Base-by-base conservation (phyloP, 345 rosid genomes). In the Citrus inodora region DNA sequence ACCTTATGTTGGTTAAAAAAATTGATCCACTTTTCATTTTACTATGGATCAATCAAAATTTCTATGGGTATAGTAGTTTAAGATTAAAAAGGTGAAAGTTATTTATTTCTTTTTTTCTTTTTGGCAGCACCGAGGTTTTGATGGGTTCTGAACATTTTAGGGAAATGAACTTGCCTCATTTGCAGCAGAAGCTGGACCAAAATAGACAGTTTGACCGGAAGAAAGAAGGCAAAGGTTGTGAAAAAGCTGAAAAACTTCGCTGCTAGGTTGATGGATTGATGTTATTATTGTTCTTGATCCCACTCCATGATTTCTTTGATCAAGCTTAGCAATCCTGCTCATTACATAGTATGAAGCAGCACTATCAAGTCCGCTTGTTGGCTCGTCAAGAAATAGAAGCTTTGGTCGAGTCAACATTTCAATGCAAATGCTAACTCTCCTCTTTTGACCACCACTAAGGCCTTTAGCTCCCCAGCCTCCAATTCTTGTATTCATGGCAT, bases 391-490 rank as follows among this genome's bases (percentile, higher is more conserved):
- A 74, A 90, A 88, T 6, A 90, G 73, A 21, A 88, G 88, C 78
- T 75, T 85, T 1, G 93, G 93, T 5, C 79, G 82, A 16, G 89
- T 84, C 13, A 90, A 51, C 78, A 90, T 82, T 77, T 90, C 93
- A 6, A 82, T 88, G 80, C 91, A 88, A 61, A 89, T 89, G 76
- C 91, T 89, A 30, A 89, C 90, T 80, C 92, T 86, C 78, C 91
- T 85, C 82, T 85, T 86, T 68, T 89, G 91, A 17, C 93, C 93
- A 16, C 88, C 87, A 59, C 93, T 90, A 2, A 90, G 79, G 30
- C 90, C 93, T 79, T 89, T 87, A 14, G 22, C 35, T 4, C 82
- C 81, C 85, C 87, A 87, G 9, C 91, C 85, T 4, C 90, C 91
- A 0, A 90, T 90, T 68, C 90, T 81, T 1, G 89, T 85, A 48